Percentiles rank a stretch among this genome's conserved stretches.
phyloP scores from a whole-genome alignment of 495 filamentous ascomycete species.

The Trichoderma orchidacearum region DNA sequence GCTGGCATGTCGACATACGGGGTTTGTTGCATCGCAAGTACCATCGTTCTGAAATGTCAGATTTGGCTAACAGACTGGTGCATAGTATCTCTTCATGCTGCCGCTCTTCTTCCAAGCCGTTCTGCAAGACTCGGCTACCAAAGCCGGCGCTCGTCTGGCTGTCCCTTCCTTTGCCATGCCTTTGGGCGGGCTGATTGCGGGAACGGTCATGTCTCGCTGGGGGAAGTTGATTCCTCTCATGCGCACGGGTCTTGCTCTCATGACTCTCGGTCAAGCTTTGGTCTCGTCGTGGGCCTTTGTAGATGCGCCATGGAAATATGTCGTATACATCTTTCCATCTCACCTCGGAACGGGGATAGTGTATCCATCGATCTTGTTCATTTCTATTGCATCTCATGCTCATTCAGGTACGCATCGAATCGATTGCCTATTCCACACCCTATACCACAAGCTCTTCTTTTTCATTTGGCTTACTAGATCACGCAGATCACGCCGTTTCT shows the following conservation, averaged over 20 bases:
- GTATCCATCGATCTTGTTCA: constrained; percentile 50
- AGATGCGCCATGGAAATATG: constrained; percentile 49
- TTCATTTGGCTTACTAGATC: neutral
- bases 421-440: too few relatives aligned
- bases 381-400: constrained; percentile 47
- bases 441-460: too few relatives aligned
- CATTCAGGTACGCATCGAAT: constrained; percentile 34
- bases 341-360: constrained; percentile 52
- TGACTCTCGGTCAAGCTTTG: constrained; percentile 45
- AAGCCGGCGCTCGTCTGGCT: constrained; percentile 42
- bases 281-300: constrained; percentile 41
- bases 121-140: constrained; percentile 45
- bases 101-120: constrained; percentile 53
- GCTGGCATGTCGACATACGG: constrained; percentile 45
- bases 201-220: constrained; percentile 52
- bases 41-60: neutral
- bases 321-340: constrained; percentile 47
- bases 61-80: neutral
- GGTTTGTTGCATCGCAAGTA: constrained; percentile 23
- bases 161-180: constrained; percentile 50
- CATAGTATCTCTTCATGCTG: constrained; percentile 52
- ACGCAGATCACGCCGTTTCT: constrained; percentile 50
- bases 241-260: constrained; percentile 38
- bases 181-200: constrained; percentile 44
- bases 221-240: constrained; percentile 43